Base-by-base conservation (phyloP, 495 filamentous ascomycete species). In the Penicillium angulare region DNA sequence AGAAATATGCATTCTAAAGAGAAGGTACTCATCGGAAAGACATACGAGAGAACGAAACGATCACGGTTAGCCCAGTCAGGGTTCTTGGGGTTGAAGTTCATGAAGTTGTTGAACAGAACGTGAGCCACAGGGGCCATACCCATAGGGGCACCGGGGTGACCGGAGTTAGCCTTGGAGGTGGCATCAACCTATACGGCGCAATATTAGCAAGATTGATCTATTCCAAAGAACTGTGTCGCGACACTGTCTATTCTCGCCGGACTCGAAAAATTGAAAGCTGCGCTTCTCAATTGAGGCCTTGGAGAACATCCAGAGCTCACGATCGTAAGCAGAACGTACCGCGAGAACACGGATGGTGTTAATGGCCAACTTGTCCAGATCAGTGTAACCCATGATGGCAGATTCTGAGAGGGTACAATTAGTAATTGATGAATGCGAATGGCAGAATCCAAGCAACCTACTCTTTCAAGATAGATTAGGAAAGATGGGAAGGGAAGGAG, bases 1-100 rank as follows among this genome's bases (percentile, higher is more conserved):
- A n/a, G 15, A 18, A 34, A 2, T 33, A 44, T 21, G 42, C n/a
- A 26, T 26, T 29, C 5, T 18, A 7, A 13, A 6, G 34, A n/a
- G 34, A 32, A 32, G 15, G 21, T 26, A 16, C 2, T 32, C 7
- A 7, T 13, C 6, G 21, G 33, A 23, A 38, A 16, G 13, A 89
- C 92, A 80, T 81, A 97, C 93, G 93, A 99, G 69, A 99, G 89
- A 38, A 99, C 89, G 69, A 99, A 99, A 74, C 93, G 84, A 79
- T 99, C 93, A 50, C 93, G 86, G 81, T 97, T 97, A 59, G 88
- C 64, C 92, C 91, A 99, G 53, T 92, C 80, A 47, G 95, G 90
- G 81, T 95, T 97, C 84, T 96, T 91, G 54, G 93, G 93, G 86
- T 99, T 99, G 82, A 97, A 99, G 64, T 73, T 93, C 93, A 99